A percentile compares a stretch with the other conserved stretches of the same genome.
phyloP scores from a whole-genome alignment of 805 yeast genomes.

The Kazachstania kunashirensis region DNA sequence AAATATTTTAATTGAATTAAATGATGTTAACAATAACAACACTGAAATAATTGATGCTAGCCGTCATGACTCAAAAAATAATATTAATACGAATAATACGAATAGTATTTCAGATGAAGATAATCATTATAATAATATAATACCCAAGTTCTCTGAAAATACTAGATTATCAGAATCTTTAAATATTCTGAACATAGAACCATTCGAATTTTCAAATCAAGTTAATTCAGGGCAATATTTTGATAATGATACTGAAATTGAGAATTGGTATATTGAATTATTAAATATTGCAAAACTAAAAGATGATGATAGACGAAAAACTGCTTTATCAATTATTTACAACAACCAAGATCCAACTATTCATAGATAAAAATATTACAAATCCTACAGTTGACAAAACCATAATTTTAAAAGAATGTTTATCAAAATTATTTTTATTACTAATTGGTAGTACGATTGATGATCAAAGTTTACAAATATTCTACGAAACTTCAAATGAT shows the following conservation, averaged over 20 bases:
- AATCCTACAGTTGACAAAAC: constrained; percentile 14
- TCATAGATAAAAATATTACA: constrained; percentile 6
- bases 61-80: not conserved
- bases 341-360: constrained; percentile 17
- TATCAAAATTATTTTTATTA: constrained; percentile 65
- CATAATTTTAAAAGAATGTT: constrained; percentile 17
- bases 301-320: constrained; percentile 21
- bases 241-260: constrained; percentile 19
- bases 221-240: constrained; percentile 2
- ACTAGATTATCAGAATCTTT: not conserved
- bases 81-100: no score
- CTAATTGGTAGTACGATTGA: constrained; percentile 57
- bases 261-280: constrained; percentile 28
- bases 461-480: constrained; percentile 38
- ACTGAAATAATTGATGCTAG: constrained; percentile 1
- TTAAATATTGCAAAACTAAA: constrained; percentile 25
- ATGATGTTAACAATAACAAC: constrained; percentile 15
- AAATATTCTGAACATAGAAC: not conserved
- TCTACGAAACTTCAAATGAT: constrained; percentile 31
- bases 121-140: no score
- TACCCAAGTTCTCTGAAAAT: not conserved
- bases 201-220: no score
- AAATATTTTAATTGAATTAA: constrained; percentile 20
- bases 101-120: no score
- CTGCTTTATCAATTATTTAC: constrained; percentile 19